Base-by-base conservation (phyloP, 2,329 filamentous ascomycete genomes). In the Pleoardoris graminearum region DNA sequence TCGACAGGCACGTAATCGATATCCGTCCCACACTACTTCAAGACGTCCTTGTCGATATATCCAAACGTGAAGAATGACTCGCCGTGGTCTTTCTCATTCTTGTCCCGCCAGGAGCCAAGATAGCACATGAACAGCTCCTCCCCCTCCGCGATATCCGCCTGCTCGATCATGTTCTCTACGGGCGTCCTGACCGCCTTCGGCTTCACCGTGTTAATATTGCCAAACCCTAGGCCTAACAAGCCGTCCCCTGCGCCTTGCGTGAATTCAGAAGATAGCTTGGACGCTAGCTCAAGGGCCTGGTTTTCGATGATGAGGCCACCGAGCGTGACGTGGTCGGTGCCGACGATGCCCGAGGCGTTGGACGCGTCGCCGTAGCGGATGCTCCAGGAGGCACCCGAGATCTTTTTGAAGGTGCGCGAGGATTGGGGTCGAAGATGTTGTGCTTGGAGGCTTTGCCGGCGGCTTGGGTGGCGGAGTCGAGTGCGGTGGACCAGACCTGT, bases 61-160 rank as follows among this genome's bases (percentile, higher is more conserved):
- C 88, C 88, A 58, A 90, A 90, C 1, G 87, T 90, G 74, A 87
- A 90, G 75, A 89, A 90, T 0, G 71, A 84, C 54, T 79, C 71
- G 35, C 79, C 77, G 29, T 75, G 66, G 48, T 78, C 72, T 3
- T 63, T 65, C 51, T 76, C 67, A 51, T 76, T 62, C 32, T 67
- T 63, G 62, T 85, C 82, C 39, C 80, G 75, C 72, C 79, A 76
- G 60, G 80, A 79, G 58, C 84, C 84, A 39, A 89, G 78, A 51
- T 84, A 84, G 17, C 79, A 83, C 0, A 85, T 88, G 73, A 89
- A 89, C 6, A 89, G 76, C 63, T 84, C 77, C 1, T 79, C 66
- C 0, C 75, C 74, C 41, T 77, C 72, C 3, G 80, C 77, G 51
- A 86, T 84, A 52, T 83, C 79, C 0, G 75, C 52, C 61, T 85